Evolutionary conservation across 75 land plant species (phyloP).

Genomic region (Pinus taeda): DNA sequence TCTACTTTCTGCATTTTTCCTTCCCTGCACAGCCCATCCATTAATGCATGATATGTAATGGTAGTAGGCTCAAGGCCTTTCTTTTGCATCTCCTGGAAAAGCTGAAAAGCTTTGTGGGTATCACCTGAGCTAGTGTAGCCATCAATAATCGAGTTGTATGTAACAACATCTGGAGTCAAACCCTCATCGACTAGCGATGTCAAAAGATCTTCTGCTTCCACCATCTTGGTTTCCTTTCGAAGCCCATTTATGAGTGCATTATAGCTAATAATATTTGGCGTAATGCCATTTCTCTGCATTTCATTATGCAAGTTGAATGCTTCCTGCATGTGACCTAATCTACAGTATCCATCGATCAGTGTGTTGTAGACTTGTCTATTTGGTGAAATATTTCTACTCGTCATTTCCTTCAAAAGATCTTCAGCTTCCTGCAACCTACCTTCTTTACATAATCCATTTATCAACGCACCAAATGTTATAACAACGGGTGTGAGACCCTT

Average conservation of each 20-base stretch:
- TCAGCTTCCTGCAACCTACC: slow-evolving; percentile 54
- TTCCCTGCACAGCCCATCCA: slow-evolving; percentile 25
- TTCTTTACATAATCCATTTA: slow-evolving; percentile 52
- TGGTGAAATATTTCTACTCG: slow-evolving; percentile 24
- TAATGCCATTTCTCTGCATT: slow-evolving; percentile 35
- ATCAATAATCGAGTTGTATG: slow-evolving; percentile 56
- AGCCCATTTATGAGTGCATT: slow-evolving; percentile 57
- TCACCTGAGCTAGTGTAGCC: slow-evolving; percentile 36
- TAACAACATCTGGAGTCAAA: slow-evolving; percentile 34
- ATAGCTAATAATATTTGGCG: slow-evolving; percentile 52
- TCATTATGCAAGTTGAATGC: slow-evolving; percentile 31
- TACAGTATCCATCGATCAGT: slow-evolving; percentile 43
- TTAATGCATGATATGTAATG: slow-evolving; percentile 41
- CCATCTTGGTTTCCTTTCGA: slow-evolving; percentile 28
- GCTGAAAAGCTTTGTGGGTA: slow-evolving; percentile 22
- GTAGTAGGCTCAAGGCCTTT: slow-evolving; percentile 35
- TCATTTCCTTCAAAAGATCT: slow-evolving; percentile 36
- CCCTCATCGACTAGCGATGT: slow-evolving; percentile 31
- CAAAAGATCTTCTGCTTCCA: slow-evolving; percentile 45
- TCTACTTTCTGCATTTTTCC: slow-evolving; percentile 32
- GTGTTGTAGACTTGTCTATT: slow-evolving; percentile 53
- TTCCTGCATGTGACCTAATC: slow-evolving; percentile 25
- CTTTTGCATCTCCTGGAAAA: slow-evolving; percentile 36
- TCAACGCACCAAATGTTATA: slow-evolving; percentile 47
- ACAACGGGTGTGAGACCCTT: slow-evolving; percentile 39